Evolutionary conservation across 1,139 yeast species (phyloP), one percentile per base, ranked within the genome.

Genomic region (Geotrichum siamense): DNA sequence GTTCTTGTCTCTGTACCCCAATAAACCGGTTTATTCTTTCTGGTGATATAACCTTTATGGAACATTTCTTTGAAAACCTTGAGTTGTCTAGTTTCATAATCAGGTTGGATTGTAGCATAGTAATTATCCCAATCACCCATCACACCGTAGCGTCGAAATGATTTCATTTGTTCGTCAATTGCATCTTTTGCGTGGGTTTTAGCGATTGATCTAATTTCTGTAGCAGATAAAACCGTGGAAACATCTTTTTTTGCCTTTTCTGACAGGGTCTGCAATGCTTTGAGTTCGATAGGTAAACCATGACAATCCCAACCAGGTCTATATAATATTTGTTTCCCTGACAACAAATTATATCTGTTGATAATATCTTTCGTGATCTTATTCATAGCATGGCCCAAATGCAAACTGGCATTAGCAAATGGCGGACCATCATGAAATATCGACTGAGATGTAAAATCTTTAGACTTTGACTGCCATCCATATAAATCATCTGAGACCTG

Each of bases 271-370:
- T 44, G 47, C 33, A 84, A 63, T 0, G 94, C 94, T 55, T 86
- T 86, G 61, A 85, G 70, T 62, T 91, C 99, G 51, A 91, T 91
- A 1, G 99, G 99, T 27, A 91, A 68, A 0, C 99, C 99, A 65
- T 91, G 99, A 58, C 98, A 91, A 61, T 91, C 99, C 97, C 98
- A 91, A 0, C 99, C 99, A 0, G 97, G 96, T 38, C 73, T 72
- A 58, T 85, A 91, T 45, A 73, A 69, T 4, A 91, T 76, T 38
- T 70, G 70, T 50, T 76, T 73, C 20, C 87, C 82, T 36, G 69
- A 64, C 39, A 82, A 62, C 33, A 89, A 65, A 56, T 85, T 79
- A 55, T 70, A 80, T 43, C 99, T 69, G 52, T 78, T 78, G 44
- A 89, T 77, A 43, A 91, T 78, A 63, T 91, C 99, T 61, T 91